A percentile compares a stretch with the other conserved stretches of the same genome.
These are phyloP conservation scores for Cardamine resedifolia DNA, from an alignment of 345 rosid genomes.

Conservation along the genomic window DNA sequence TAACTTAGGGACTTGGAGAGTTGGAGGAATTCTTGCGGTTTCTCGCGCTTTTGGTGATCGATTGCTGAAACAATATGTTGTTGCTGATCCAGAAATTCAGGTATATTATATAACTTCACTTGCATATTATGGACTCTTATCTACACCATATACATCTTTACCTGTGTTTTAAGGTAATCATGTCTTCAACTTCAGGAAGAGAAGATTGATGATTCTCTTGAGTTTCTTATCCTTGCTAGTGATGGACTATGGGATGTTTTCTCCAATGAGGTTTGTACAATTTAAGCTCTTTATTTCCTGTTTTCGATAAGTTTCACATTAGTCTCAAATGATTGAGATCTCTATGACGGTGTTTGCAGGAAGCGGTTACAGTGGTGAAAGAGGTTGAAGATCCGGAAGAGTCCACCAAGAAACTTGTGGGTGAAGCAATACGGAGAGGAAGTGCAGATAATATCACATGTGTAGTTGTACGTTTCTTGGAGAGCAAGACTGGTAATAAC, in stretches of 20 bases:
- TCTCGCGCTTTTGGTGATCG: constrained; percentile 99
- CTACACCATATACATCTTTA: not conserved
- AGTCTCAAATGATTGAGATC: not conserved
- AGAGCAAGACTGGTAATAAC: constrained; percentile 22
- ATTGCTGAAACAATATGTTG: constrained; percentile 92
- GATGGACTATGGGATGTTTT: constrained; percentile 99
- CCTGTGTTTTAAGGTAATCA: not conserved
- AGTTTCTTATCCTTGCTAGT: constrained; percentile 98
- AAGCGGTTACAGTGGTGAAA: constrained; percentile 81
- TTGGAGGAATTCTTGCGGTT: constrained; percentile 99
- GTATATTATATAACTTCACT: constrained; percentile 33
- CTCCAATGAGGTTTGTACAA: constrained; percentile 96
- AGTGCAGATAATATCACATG: constrained; percentile 97
- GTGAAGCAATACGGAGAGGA: constrained; percentile 82
- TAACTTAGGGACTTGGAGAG: constrained; percentile 93
- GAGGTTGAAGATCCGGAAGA: constrained; percentile 81
- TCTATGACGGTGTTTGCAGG: constrained; percentile 43
- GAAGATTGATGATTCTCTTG: constrained; percentile 85
- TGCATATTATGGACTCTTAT: not conserved
- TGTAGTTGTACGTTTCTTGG: constrained; percentile 76
- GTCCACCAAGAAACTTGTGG: constrained; percentile 76
- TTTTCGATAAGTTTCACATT: not conserved
- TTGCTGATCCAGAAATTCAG: constrained; percentile 99
- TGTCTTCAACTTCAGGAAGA: constrained; percentile 68
- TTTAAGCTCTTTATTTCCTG: no score